These are phyloP conservation scores for Eucalyptus polyanthemos DNA, from an alignment of 345 rosid genomes.

Conservation along the genomic window DNA sequence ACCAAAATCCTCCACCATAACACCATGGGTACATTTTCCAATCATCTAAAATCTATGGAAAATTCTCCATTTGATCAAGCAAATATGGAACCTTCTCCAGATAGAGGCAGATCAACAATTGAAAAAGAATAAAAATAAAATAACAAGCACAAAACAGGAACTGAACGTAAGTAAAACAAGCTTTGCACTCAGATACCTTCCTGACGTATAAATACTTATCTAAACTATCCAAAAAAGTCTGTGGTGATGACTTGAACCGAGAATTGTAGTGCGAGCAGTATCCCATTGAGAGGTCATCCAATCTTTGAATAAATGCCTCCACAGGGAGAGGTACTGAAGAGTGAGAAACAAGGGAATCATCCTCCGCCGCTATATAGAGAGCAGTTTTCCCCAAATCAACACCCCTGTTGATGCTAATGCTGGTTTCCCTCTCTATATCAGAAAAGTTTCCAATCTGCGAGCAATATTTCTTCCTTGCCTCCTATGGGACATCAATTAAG, in stretches of 20 bases:
- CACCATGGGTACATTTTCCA: not conserved
- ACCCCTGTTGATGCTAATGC: slow-evolving; percentile 42
- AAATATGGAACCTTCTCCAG: not conserved
- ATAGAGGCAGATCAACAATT: not conserved
- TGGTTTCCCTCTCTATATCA: slow-evolving; percentile 37
- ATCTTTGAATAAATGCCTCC: slow-evolving; percentile 32
- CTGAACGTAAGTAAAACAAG: not conserved
- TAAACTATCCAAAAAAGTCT: slow-evolving; percentile 32
- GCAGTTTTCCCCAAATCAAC: slow-evolving; percentile 49
- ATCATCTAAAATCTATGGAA: not conserved
- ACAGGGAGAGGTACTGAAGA: slow-evolving; percentile 59
- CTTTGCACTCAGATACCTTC: slow-evolving; percentile 21
- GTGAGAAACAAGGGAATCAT: slow-evolving; percentile 49
- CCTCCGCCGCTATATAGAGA: slow-evolving; percentile 57
- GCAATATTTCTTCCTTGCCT: slow-evolving; percentile 25
- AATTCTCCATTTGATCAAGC: not conserved
- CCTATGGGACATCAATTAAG: slow-evolving; percentile 6
- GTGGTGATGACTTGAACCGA: slow-evolving; percentile 14
- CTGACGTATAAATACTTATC: slow-evolving; percentile 31
- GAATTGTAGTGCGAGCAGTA: slow-evolving; percentile 31
- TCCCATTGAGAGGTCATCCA: slow-evolving; percentile 60
- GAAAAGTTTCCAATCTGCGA: slow-evolving; percentile 2
- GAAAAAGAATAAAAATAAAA: not conserved
- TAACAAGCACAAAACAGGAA: not conserved
- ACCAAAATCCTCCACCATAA: not conserved